phyloP scores from a whole-genome alignment of 176 grass and related monocot genomes.

The Ampelocalamus luodianensis region DNA sequence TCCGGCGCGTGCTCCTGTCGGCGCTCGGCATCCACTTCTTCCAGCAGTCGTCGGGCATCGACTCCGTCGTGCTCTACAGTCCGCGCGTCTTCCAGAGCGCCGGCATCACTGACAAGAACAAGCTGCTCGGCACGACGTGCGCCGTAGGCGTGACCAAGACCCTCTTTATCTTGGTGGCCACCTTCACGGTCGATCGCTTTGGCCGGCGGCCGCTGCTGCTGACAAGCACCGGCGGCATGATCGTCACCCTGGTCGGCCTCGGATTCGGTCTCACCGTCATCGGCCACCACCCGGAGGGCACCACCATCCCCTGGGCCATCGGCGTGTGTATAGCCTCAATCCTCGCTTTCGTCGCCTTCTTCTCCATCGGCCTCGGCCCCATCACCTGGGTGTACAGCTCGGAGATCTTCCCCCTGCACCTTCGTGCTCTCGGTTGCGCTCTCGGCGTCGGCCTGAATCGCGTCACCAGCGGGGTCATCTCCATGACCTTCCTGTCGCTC shows the following conservation, averaged over 20 bases:
- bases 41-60: not conserved
- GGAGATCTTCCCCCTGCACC: not conserved
- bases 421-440: not conserved
- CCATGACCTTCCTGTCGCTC: not conserved
- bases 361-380: not conserved
- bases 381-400: not conserved
- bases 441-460: not conserved
- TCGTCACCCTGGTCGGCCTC: not conserved
- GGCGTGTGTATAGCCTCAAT: not conserved
- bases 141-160: not conserved
- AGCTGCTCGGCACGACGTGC: slow-evolving; percentile 41
- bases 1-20: too few species aligned
- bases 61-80: slow-evolving; percentile 56
- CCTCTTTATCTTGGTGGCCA: too few species aligned
- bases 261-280: not conserved
- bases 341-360: not conserved
- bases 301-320: not conserved
- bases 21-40: not conserved
- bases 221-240: not conserved
- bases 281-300: not conserved
- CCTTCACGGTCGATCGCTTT: not conserved
- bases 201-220: not conserved
- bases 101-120: slow-evolving; percentile 16
- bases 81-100: slow-evolving; percentile 43
- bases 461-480: not conserved